Evolutionary conservation across 805 yeast genomes (phyloP).

Genomic region (Myxozyma udenii): DNA sequence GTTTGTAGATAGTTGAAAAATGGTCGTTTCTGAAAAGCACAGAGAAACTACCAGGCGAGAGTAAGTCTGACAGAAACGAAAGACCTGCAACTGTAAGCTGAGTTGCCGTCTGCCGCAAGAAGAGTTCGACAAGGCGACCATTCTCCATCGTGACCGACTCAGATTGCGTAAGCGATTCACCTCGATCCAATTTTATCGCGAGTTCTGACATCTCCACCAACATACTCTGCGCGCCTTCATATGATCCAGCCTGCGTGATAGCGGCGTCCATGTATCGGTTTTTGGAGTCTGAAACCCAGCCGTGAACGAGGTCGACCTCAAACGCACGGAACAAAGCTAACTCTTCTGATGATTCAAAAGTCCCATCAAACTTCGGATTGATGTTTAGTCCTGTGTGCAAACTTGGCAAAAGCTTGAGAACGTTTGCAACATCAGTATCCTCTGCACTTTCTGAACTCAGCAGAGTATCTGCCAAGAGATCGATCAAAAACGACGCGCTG

Average conservation of each 20-base stretch:
- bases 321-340: slow-evolving; percentile 57
- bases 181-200: slow-evolving; percentile 12
- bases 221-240: slow-evolving; percentile 59
- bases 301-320: slow-evolving; percentile 67
- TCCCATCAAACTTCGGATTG: slow-evolving; percentile 66
- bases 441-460: slow-evolving; percentile 33
- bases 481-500: slow-evolving; percentile 45
- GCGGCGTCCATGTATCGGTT: slow-evolving; percentile 39
- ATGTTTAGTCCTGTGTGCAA: slow-evolving; percentile 69
- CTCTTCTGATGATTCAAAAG: slow-evolving; percentile 54
- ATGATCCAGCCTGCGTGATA: slow-evolving; percentile 46
- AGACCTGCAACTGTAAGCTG: slow-evolving; percentile 76
- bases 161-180: slow-evolving; percentile 11
- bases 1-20: slow-evolving; percentile 62
- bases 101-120: slow-evolving; percentile 61
- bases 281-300: slow-evolving; percentile 62
- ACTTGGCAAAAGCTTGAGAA: slow-evolving; percentile 58
- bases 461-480: slow-evolving; percentile 51
- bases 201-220: slow-evolving; percentile 49
- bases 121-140: slow-evolving; percentile 40
- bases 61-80: slow-evolving; percentile 42
- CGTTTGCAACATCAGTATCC: slow-evolving; percentile 37
- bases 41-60: slow-evolving; percentile 55
- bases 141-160: slow-evolving; percentile 18
- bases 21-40: slow-evolving; percentile 89